Base-by-base conservation (phyloP, 805 yeast genomes). In the Isabelozyma pseudorhagii region DNA sequence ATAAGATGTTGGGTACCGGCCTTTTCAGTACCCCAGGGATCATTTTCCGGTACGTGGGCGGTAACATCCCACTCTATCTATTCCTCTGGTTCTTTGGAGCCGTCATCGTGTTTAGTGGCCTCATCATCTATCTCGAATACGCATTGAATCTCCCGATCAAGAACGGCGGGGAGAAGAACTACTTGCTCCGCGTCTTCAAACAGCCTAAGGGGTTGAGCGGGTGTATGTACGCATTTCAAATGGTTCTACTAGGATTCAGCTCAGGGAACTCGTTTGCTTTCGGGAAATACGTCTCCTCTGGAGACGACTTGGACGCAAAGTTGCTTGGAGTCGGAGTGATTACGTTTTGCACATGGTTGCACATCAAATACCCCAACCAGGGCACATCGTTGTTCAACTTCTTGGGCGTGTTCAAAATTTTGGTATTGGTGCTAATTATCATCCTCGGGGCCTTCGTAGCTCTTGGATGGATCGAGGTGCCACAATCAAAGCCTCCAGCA, bases 251-350 rank as follows among this genome's bases (percentile, higher is more conserved):
- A 11, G 84, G 86, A 2, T 81, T 82, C 59, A 79, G 85, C 49
- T 78, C 86, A 6, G 84, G 85, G 1, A 84, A 84, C 56, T 72
- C 84, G 25, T 82, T 78, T 58, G 87, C 87, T 0, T 82, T 84
- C 63, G 89, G 89, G 3, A 75, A 80, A 50, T 83, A 83, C 58
- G 59, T 82, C 5, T 71, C 81, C 52, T 72, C 54, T 50, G 59
- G 53, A 9, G 76, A 34, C 50, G 43, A 59, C 52, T 50, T 71
- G 66, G 48, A 62, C 46, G 75, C 79, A 9, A 69, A 84, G 50
- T 52, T 68, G 25, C 74, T 84, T 11, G 87, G 83, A 9, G 76
- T 79, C 18, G 64, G 60, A 1, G 74, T 80, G 39, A 72, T 81
- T 31, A 63, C 82, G 0, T 68, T 75, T 27, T 76, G 81, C 47